phyloP scores from a whole-genome alignment of 148 eudicot genomes.

The Camellia japonica region DNA sequence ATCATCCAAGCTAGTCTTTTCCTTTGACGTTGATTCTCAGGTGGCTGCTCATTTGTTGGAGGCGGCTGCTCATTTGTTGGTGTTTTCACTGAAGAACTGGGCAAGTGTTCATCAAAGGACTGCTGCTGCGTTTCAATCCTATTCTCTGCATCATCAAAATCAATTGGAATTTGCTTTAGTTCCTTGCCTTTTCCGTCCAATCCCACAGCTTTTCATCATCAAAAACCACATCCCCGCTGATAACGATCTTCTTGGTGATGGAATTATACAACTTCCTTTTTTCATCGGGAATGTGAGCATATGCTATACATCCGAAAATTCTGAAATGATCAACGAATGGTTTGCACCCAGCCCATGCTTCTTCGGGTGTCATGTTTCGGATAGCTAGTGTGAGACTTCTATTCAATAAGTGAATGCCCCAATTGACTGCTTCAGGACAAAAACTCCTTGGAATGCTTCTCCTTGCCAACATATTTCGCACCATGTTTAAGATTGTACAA shows the following conservation, averaged over 20 bases:
- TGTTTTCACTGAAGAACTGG: too few species aligned
- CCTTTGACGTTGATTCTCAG: too few species aligned
- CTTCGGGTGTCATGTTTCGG: background rate
- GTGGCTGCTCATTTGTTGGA: background rate
- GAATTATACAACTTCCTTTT: slow-evolving; percentile 8
- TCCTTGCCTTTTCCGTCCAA: background rate
- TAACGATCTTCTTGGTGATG: background rate
- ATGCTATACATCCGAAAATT: slow-evolving; percentile 20
- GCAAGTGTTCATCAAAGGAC: too few species aligned
- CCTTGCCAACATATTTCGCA: background rate
- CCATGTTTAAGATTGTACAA: background rate
- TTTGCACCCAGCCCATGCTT: slow-evolving; percentile 1
- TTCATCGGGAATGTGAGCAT: background rate
- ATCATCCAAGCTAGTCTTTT: background rate
- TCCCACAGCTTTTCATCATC: slow-evolving; percentile 13
- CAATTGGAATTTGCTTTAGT: background rate
- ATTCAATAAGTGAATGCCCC: background rate
- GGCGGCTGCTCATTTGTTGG: background rate
- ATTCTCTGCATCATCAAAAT: background rate
- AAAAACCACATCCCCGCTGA: slow-evolving; percentile 16
- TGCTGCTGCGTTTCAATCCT: too few species aligned
- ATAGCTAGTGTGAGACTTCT: background rate
- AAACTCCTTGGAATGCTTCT: background rate
- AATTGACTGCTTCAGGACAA: slow-evolving; percentile 14
- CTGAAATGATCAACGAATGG: slow-evolving; percentile 6